A percentile compares a stretch with the other conserved stretches of the same genome.
Evolutionary conservation across 2,329 filamentous ascomycete genomes (phyloP).

Genomic region (Nakataea oryzae): DNA sequence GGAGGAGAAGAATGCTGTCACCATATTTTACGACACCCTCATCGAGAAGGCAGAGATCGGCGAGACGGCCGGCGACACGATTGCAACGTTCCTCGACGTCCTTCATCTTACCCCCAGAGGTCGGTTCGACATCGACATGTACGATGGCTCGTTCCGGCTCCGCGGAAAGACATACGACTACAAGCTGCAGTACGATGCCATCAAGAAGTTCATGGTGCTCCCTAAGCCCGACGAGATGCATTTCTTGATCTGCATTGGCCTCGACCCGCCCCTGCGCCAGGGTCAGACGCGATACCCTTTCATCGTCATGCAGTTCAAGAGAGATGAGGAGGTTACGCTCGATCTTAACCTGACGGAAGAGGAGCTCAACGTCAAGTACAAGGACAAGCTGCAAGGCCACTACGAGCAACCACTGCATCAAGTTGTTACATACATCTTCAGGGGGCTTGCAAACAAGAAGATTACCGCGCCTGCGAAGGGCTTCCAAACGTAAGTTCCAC

Average conservation of each 20-base stretch:
- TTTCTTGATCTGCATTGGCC: slow-evolving; percentile 84
- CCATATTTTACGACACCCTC: slow-evolving; percentile 94
- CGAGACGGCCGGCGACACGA: slow-evolving; percentile 96
- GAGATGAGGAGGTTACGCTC: slow-evolving; percentile 92
- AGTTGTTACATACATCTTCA: slow-evolving; percentile 92
- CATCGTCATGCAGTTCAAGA: slow-evolving; percentile 97
- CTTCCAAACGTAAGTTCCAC: slow-evolving; percentile 58
- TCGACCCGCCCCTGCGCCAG: slow-evolving; percentile 90
- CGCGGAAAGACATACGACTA: slow-evolving; percentile 99
- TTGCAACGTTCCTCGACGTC: slow-evolving; percentile 93
- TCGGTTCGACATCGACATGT: slow-evolving; percentile 99
- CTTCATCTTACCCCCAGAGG: slow-evolving; percentile 97
- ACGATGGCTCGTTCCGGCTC: slow-evolving; percentile 91
- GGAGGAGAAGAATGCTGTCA: slow-evolving; percentile 90
- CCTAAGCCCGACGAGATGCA: slow-evolving; percentile 98
- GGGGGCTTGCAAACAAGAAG: slow-evolving; percentile 88
- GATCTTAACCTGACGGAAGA: slow-evolving; percentile 95
- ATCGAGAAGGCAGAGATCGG: slow-evolving; percentile 99
- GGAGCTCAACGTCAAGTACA: slow-evolving; percentile 72
- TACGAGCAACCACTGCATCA: slow-evolving; percentile 92
- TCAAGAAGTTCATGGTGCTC: slow-evolving; percentile 98
- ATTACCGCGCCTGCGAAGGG: slow-evolving; percentile 89
- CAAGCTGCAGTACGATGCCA: slow-evolving; percentile 96
- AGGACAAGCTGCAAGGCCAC: slow-evolving; percentile 75
- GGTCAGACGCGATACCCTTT: slow-evolving; percentile 97